Conservation (phyloP, 352 stramenopile genomes). For the Peronosclerospora sorghi region DNA sequence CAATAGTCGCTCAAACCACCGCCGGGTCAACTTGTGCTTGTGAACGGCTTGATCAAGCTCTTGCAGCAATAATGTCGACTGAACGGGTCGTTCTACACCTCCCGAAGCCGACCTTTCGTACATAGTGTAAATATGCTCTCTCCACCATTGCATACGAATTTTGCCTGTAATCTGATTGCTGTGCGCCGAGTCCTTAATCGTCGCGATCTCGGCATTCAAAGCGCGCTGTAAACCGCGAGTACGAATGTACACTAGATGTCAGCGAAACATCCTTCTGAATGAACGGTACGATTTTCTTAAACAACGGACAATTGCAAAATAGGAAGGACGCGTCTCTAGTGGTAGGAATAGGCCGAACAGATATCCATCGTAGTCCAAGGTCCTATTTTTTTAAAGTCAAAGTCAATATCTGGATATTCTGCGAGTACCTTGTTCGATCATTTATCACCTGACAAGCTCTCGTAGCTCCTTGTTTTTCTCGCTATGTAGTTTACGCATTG, state of each 20-base stretch:
- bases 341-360: conserved; percentile 64
- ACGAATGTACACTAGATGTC: not conserved
- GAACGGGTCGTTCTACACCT: conserved; percentile 21
- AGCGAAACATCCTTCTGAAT: not conserved
- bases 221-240: conserved; percentile 38
- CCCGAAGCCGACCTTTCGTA: conserved; percentile 24
- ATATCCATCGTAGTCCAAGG: conserved; percentile 81
- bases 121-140: conserved; percentile 67
- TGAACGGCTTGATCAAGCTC: conserved; percentile 58
- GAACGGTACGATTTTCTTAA: not conserved
- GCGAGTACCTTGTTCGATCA: not conserved
- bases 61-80: conserved; percentile 53
- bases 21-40: conserved; percentile 64
- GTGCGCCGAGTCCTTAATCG: conserved; percentile 81
- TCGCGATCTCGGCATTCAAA: conserved; percentile 85
- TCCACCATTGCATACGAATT: conserved; percentile 90
- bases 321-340: conserved; percentile 42
- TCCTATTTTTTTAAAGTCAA: conserved; percentile 20
- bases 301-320: conserved; percentile 67
- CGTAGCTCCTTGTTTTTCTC: conserved; percentile 23
- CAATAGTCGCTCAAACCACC: conserved; percentile 87
- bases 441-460: conserved; percentile 32
- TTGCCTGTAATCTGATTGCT: conserved; percentile 79
- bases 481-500: conserved; percentile 11
- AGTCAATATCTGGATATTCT: not conserved